A percentile compares a stretch with the other conserved stretches of the same genome.
Evolutionary conservation across 2,329 filamentous ascomycete species (phyloP).

Genomic region (Aspergillus sp.): DNA sequence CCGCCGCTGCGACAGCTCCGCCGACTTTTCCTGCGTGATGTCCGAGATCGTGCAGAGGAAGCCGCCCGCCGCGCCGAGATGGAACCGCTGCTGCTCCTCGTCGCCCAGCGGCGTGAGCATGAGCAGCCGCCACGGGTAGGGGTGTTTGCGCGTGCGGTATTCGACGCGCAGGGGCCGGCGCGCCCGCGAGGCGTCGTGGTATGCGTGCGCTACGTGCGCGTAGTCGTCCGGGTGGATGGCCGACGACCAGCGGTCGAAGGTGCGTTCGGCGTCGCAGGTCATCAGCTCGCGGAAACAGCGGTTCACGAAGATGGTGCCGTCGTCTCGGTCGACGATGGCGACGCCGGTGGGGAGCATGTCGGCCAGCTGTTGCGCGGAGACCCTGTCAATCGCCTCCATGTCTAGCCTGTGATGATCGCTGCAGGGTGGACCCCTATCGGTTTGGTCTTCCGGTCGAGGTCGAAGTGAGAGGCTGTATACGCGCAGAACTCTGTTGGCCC

Average conservation of each 20-base stretch:
- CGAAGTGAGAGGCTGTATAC: neutral
- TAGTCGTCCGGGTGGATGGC: slow-evolving; percentile 22
- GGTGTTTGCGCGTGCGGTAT: slow-evolving; percentile 18
- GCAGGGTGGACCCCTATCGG: neutral
- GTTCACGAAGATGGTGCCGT: slow-evolving; percentile 21
- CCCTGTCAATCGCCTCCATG: neutral
- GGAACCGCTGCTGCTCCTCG: slow-evolving; percentile 11
- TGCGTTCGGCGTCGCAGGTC: neutral
- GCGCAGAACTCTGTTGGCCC: too few relatives aligned
- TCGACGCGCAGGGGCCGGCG: slow-evolving; percentile 19
- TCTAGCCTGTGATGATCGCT: too few relatives aligned
- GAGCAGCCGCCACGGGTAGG: slow-evolving; percentile 20
- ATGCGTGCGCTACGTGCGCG: slow-evolving; percentile 12
- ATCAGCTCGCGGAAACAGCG: slow-evolving; percentile 20
- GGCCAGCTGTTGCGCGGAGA: slow-evolving; percentile 26
- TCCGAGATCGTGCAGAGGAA: slow-evolving; percentile 63
- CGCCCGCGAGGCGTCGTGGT: slow-evolving; percentile 3
- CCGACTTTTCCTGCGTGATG: slow-evolving; percentile 82
- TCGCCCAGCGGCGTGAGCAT: slow-evolving; percentile 14
- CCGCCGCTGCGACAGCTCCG: slow-evolving; percentile 74
- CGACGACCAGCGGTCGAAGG: slow-evolving; percentile 15
- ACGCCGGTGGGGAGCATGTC: slow-evolving; percentile 24
- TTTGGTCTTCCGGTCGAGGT: neutral
- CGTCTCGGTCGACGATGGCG: slow-evolving; percentile 19
- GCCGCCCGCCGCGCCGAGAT: slow-evolving; percentile 6